phyloP scores from a whole-genome alignment of 805 yeast species.

The Spathaspora sp. region DNA sequence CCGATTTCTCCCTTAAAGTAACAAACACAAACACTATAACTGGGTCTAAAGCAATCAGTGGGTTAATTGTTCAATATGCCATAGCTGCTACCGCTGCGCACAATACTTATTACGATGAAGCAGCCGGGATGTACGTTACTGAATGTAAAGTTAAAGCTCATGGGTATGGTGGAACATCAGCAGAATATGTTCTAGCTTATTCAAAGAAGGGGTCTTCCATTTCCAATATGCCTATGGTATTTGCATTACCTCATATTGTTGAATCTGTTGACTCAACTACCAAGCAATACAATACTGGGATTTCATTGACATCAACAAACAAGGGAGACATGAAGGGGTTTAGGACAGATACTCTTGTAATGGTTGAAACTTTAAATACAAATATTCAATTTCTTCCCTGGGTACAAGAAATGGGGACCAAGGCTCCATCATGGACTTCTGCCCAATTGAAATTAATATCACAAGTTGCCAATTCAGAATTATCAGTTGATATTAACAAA shows the following conservation, averaged over 20 bases:
- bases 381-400: conserved; percentile 45
- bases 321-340: conserved; percentile 46
- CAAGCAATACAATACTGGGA: conserved; percentile 23
- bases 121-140: conserved; percentile 66
- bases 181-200: neutral
- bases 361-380: conserved; percentile 43
- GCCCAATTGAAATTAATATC: conserved; percentile 10
- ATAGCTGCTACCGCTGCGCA: conserved; percentile 23
- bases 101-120: conserved; percentile 49
- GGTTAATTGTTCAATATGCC: conserved; percentile 39
- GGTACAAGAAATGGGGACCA: conserved; percentile 14
- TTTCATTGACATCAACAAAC: conserved; percentile 45
- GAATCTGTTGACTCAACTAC: conserved; percentile 36
- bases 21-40: conserved; percentile 36
- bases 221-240: conserved; percentile 45
- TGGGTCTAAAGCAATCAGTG: conserved; percentile 43
- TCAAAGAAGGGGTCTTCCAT: conserved; percentile 43
- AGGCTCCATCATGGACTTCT: conserved; percentile 9
- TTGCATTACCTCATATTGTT: conserved; percentile 68
- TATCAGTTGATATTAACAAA: conserved; percentile 13
- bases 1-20: conserved; percentile 25
- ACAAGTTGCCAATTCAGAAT: conserved; percentile 14
- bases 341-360: conserved; percentile 34
- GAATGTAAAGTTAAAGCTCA: conserved; percentile 14
- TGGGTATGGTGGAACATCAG: conserved; percentile 2